Percentiles rank a stretch among this genome's conserved stretches.
Evolutionary conservation across 768 basidiomycete genomes (phyloP).

Genomic region (Calocera cornea): DNA sequence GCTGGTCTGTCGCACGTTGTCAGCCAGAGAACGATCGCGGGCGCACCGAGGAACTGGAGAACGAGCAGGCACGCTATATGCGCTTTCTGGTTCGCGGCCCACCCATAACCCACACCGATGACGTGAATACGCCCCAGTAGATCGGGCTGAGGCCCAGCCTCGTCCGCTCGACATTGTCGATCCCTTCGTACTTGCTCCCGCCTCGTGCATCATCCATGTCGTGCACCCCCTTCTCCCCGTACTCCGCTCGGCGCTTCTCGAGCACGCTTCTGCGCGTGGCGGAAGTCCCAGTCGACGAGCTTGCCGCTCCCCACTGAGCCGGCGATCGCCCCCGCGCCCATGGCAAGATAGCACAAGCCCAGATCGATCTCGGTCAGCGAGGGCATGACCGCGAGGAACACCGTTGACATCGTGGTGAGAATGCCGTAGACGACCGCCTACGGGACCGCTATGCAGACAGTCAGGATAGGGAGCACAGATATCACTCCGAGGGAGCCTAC

Average conservation of each 20-base stretch:
- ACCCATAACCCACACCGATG: slow-evolving; percentile 7
- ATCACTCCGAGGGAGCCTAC: not conserved
- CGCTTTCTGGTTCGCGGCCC: not conserved
- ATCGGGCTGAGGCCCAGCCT: not conserved
- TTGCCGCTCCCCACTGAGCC: not conserved
- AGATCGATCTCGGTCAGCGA: not conserved
- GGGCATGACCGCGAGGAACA: slow-evolving; percentile 1
- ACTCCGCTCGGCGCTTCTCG: too few species aligned
- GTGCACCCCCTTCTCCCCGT: not conserved
- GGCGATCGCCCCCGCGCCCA: not conserved
- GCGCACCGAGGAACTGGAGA: not conserved
- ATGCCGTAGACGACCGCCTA: not conserved
- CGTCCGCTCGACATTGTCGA: slow-evolving; percentile 6
- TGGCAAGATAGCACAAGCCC: slow-evolving; percentile 8
- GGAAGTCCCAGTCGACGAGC: slow-evolving; percentile 6
- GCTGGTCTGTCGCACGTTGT: not conserved
- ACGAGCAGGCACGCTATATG: not conserved
- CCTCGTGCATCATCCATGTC: not conserved
- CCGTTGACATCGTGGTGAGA: not conserved
- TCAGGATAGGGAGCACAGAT: too few species aligned
- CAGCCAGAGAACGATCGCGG: not conserved
- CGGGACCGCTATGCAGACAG: slow-evolving; percentile 16
- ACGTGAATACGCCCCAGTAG: not conserved
- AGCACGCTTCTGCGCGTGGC: not conserved
- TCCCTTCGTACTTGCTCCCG: not conserved